Conservation (phyloP, 208 protist species). For the Trypanosomatidae sp. region DNA sequence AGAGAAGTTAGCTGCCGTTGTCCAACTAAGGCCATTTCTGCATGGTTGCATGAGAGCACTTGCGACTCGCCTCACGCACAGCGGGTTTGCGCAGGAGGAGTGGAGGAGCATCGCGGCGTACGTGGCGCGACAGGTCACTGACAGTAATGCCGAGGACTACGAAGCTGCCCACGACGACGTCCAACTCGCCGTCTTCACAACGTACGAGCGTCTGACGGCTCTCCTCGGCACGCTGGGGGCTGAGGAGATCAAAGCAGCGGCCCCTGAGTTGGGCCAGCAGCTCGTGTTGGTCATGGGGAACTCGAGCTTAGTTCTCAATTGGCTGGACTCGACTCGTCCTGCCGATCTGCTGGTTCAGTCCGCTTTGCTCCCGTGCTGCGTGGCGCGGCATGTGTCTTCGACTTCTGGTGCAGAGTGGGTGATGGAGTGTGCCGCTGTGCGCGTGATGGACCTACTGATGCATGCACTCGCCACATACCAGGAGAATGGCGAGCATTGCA, state of each 20-base stretch:
- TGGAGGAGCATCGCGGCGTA: slow-evolving; percentile 35
- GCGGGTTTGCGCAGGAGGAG: slow-evolving; percentile 11
- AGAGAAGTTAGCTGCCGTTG: slow-evolving; percentile 20
- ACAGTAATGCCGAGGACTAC: slow-evolving; percentile 41
- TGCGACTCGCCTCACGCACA: slow-evolving; percentile 24
- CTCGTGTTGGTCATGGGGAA: slow-evolving; percentile 14
- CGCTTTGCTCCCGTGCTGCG: slow-evolving; percentile 30
- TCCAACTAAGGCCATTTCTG: slow-evolving; percentile 25
- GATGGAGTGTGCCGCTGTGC: slow-evolving; percentile 3
- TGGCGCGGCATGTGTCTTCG: slow-evolving; percentile 18
- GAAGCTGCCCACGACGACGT: slow-evolving; percentile 44
- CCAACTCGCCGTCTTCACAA: slow-evolving; percentile 52
- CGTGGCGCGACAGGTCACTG: slow-evolving; percentile 21
- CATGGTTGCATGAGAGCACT: slow-evolving; percentile 18
- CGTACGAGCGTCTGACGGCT: slow-evolving; percentile 60
- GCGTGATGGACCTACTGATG: slow-evolving; percentile 16
- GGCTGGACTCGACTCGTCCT: slow-evolving; percentile 12
- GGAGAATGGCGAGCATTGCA: not conserved
- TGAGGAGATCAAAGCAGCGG: slow-evolving; percentile 3
- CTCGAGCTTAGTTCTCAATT: slow-evolving; percentile 5
- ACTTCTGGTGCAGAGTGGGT: not conserved
- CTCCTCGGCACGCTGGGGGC: slow-evolving; percentile 30
- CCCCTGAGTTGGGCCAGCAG: slow-evolving; percentile 3
- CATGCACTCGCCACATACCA: slow-evolving; percentile 9
- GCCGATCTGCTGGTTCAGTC: slow-evolving; percentile 18